Conservation (phyloP, 768 basidiomycete genomes). For the Coprinellus micaceus region DNA sequence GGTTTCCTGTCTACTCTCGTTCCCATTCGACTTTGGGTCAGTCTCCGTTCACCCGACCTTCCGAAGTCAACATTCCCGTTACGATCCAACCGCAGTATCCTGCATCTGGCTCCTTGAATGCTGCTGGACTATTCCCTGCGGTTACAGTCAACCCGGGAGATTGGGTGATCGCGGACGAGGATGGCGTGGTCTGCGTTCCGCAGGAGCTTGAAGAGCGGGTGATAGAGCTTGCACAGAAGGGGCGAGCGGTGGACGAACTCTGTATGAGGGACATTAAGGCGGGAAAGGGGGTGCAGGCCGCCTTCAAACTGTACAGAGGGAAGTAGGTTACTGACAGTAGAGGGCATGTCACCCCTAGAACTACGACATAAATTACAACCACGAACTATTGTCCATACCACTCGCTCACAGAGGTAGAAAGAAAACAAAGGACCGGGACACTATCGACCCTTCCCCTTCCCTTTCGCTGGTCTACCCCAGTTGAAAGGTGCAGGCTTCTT, state of each 20-base stretch:
- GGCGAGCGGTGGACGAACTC: slow-evolving; percentile 60
- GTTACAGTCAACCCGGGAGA: slow-evolving; percentile 70
- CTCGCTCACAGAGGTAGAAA: too few species aligned
- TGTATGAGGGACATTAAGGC: slow-evolving; percentile 73
- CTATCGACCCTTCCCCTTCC: background rate
- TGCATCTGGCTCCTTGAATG: background rate
- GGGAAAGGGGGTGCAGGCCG: slow-evolving; percentile 69
- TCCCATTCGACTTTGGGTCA: slow-evolving; percentile 85
- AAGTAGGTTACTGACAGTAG: background rate
- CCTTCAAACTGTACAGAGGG: slow-evolving; percentile 77
- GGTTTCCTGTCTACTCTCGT: slow-evolving; percentile 80
- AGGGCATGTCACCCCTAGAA: too few species aligned
- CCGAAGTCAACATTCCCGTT: slow-evolving; percentile 68
- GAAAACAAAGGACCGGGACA: too few species aligned
- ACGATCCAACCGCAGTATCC: slow-evolving; percentile 40
- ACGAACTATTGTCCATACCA: too few species aligned
- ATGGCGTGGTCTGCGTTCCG: slow-evolving; percentile 86
- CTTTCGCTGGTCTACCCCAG: background rate
- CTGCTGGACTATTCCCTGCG: slow-evolving; percentile 37
- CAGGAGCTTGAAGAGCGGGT: slow-evolving; percentile 50
- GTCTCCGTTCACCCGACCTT: slow-evolving; percentile 77
- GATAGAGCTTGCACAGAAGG: slow-evolving; percentile 51
- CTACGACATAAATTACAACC: too few species aligned
- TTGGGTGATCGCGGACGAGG: slow-evolving; percentile 80
- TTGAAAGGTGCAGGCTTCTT: background rate